These are phyloP conservation scores for Phytophthora podocarpi DNA, from an alignment of 352 stramenopile species.

Conservation along the genomic window DNA sequence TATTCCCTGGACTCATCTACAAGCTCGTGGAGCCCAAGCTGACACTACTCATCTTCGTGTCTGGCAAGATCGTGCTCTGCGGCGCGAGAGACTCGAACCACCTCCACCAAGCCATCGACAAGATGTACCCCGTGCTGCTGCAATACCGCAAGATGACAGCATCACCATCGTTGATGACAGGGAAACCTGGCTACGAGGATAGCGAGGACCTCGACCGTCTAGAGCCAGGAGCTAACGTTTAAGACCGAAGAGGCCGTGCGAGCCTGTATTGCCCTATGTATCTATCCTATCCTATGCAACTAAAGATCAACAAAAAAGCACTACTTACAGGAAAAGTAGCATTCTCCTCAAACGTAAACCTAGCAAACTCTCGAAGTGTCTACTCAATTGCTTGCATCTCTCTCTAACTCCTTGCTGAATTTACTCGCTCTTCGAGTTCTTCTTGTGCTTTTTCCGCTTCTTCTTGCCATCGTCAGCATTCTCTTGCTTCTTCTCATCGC, in stretches of 20 bases:
- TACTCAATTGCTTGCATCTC: constrained; percentile 11
- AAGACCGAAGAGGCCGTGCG: constrained; percentile 28
- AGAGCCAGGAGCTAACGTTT: constrained; percentile 64
- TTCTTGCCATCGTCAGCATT: constrained; percentile 11
- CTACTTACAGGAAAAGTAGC: constrained; percentile 16
- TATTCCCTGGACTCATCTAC: constrained; percentile 99
- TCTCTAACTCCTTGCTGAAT: background rate
- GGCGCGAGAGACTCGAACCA: constrained; percentile 82
- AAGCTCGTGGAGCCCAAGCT: constrained; percentile 96
- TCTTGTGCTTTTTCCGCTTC: constrained; percentile 36
- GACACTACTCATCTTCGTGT: constrained; percentile 99
- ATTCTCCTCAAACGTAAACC: constrained; percentile 6
- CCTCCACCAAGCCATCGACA: constrained; percentile 65
- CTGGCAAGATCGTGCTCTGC: constrained; percentile 99
- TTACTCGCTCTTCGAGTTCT: constrained; percentile 30
- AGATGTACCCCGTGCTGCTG: constrained; percentile 72
- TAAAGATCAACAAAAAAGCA: constrained; percentile 29
- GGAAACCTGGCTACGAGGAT: constrained; percentile 70
- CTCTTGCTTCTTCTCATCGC: constrained; percentile 12
- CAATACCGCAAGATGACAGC: constrained; percentile 81
- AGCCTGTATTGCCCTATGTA: constrained; percentile 30
- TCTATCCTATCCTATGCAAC: constrained; percentile 36
- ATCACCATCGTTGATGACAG: constrained; percentile 70
- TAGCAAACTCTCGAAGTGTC: background rate
- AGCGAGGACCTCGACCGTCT: constrained; percentile 68